Conservation (phyloP, 768 basidiomycete genomes). For the Naganishia randhawae region DNA sequence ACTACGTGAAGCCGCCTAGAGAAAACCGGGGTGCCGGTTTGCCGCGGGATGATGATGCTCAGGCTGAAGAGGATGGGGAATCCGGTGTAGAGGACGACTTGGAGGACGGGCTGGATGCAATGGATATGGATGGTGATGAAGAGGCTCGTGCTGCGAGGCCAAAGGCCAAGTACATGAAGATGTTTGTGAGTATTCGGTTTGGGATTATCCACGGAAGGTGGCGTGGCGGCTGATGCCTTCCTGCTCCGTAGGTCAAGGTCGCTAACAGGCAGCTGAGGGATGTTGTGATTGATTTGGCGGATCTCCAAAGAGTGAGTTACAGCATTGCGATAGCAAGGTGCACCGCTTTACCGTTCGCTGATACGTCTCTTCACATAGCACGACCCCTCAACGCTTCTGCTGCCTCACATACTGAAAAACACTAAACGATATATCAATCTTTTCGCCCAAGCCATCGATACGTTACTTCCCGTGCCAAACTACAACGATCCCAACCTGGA, state of each 20-base stretch:
- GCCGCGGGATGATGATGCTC: constrained; percentile 35
- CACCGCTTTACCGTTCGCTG: neutral
- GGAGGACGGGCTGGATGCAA: constrained; percentile 62
- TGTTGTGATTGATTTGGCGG: constrained; percentile 82
- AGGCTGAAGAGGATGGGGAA: constrained; percentile 38
- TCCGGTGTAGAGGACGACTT: constrained; percentile 44
- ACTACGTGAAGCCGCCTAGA: constrained; percentile 37
- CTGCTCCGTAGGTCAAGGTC: constrained; percentile 50
- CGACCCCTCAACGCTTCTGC: constrained; percentile 52
- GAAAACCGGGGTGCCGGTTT: constrained; percentile 13
- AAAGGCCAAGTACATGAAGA: constrained; percentile 49
- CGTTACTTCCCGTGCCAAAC: constrained; percentile 79
- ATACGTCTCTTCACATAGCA: neutral
- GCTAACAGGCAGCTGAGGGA: constrained; percentile 90
- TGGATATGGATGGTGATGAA: constrained; percentile 54
- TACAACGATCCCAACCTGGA: constrained; percentile 79
- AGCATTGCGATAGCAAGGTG: neutral
- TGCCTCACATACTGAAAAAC: constrained; percentile 73
- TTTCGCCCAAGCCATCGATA: constrained; percentile 86
- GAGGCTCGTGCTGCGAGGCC: constrained; percentile 28
- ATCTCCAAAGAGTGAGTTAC: constrained; percentile 65
- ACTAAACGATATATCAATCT: constrained; percentile 83
- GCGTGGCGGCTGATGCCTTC: neutral
- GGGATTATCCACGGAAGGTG: too few species aligned
- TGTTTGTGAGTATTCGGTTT: constrained; percentile 40